Percentiles rank a stretch among this genome's conserved stretches.
Conservation (phyloP, 192 early-diverging fungal species). For the Jimgerdemannia flammicorona region DNA sequence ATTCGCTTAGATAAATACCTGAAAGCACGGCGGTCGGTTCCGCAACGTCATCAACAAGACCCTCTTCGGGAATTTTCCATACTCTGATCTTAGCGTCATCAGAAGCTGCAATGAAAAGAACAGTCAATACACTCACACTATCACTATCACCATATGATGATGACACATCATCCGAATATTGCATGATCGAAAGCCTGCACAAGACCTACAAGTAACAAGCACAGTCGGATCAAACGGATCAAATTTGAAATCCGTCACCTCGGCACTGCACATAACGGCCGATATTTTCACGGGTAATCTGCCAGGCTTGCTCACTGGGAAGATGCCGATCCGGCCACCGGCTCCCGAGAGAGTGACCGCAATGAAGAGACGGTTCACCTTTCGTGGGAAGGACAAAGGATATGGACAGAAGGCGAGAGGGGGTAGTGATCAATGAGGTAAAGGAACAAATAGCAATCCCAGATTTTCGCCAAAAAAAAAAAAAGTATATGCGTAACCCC, state of each 20-base stretch:
- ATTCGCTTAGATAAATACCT: constrained; percentile 4
- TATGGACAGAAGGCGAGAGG: constrained; percentile 31
- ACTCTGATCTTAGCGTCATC: constrained; percentile 63
- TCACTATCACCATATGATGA: too few relatives aligned
- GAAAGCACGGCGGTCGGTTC: constrained; percentile 24
- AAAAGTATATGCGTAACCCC: constrained; percentile 7
- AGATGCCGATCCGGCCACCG: constrained; percentile 77
- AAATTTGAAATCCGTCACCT: constrained; percentile 64
- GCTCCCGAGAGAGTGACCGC: constrained; percentile 71
- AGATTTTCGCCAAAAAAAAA: not conserved
- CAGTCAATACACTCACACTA: not conserved
- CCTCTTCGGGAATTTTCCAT: constrained; percentile 52
- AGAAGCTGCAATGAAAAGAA: constrained; percentile 17
- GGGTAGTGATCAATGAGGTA: constrained; percentile 18
- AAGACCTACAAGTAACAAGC: constrained; percentile 43
- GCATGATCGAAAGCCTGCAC: not conserved
- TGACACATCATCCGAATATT: too few relatives aligned
- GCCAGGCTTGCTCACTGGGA: constrained; percentile 62
- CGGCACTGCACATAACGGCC: constrained; percentile 51
- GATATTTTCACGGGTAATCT: constrained; percentile 60
- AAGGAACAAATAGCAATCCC: not conserved
- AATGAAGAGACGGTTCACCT: constrained; percentile 57
- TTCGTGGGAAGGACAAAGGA: constrained; percentile 3
- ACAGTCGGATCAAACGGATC: constrained; percentile 64
- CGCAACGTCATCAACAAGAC: constrained; percentile 47